These are phyloP conservation scores for Hyaloraphidium curvatum DNA, from an alignment of 192 early-diverging fungal species.

Conservation along the genomic window DNA sequence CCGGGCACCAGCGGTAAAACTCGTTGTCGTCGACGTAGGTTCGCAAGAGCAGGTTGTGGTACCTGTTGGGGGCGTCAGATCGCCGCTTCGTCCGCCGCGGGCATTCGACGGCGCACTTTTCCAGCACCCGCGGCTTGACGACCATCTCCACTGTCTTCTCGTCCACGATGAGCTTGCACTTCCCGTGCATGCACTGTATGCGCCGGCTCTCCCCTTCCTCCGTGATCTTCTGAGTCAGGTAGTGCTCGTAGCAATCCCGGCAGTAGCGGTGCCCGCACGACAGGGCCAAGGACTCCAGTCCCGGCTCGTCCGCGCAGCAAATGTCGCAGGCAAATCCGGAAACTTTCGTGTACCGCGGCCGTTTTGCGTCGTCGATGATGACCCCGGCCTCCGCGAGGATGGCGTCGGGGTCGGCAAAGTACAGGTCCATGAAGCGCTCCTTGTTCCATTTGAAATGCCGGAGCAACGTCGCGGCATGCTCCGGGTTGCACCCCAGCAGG, in stretches of 20 bases:
- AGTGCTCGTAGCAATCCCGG: conserved; percentile 62
- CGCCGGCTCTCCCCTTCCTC: conserved; percentile 74
- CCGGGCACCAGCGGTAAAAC: conserved; percentile 79
- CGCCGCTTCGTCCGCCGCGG: no score
- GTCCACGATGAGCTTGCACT: conserved; percentile 67
- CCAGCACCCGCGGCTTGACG: conserved; percentile 29
- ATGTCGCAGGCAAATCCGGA: conserved; percentile 64
- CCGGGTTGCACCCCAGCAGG: conserved; percentile 41
- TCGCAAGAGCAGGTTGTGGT: conserved; percentile 53
- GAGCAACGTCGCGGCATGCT: conserved; percentile 56
- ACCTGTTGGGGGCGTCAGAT: conserved; percentile 31
- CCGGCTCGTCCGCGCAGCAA: conserved; percentile 55
- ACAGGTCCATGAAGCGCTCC: conserved; percentile 56
- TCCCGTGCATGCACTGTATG: conserved; percentile 62
- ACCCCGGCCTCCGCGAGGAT: conserved; percentile 52
- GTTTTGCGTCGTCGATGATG: conserved; percentile 26
- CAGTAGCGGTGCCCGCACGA: conserved; percentile 82
- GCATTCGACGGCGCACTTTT: no score
- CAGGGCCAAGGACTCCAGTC: conserved; percentile 43
- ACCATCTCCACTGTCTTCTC: conserved; percentile 54
- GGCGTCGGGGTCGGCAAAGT: conserved; percentile 35
- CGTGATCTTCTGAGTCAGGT: conserved; percentile 63
- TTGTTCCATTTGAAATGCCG: conserved; percentile 73
- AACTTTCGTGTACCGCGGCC: conserved; percentile 11
- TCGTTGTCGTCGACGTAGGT: conserved; percentile 83